Conservation (phyloP, 1,284 basidiomycete genomes). For the Puccinia hordei region DNA sequence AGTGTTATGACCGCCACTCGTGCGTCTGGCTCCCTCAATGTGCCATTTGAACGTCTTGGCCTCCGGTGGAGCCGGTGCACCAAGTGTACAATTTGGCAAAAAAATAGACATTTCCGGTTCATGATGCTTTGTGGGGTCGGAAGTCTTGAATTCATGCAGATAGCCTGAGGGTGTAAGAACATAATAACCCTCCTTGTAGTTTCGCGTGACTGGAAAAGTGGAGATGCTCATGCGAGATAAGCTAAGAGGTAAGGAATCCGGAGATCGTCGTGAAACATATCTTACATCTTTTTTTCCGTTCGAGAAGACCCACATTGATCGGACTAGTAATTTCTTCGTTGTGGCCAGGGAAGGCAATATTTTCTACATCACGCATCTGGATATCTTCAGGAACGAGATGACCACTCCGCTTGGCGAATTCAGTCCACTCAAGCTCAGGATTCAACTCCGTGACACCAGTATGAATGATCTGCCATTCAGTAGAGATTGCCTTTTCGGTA, state of each 20-base stretch:
- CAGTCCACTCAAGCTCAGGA: constrained; percentile 94
- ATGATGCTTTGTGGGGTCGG: constrained; percentile 53
- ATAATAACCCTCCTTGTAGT: constrained; percentile 55
- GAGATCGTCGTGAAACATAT: constrained; percentile 62
- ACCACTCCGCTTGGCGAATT: constrained; percentile 89
- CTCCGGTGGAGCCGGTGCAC: constrained; percentile 52
- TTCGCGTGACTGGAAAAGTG: constrained; percentile 51
- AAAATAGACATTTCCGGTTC: constrained; percentile 56
- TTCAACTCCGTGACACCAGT: constrained; percentile 79
- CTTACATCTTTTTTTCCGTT: constrained; percentile 83
- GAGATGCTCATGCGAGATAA: background rate
- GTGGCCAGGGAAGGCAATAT: constrained; percentile 56
- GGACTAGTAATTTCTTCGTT: constrained; percentile 54
- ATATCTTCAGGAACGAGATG: constrained; percentile 87
- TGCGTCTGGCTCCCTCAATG: constrained; percentile 53
- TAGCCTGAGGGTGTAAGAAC: constrained; percentile 57
- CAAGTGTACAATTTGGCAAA: constrained; percentile 56
- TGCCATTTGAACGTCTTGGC: constrained; percentile 54
- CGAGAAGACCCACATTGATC: constrained; percentile 55
- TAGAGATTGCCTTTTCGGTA: background rate
- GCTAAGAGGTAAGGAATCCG: constrained; percentile 66
- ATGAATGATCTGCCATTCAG: constrained; percentile 36
- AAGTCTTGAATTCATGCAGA: constrained; percentile 56
- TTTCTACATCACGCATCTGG: constrained; percentile 52
- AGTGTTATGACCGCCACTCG: constrained; percentile 32